Evolutionary conservation across 768 basidiomycete genomes (phyloP), one percentile per base, ranked within the genome.

Genomic region (Trametes maxima): DNA sequence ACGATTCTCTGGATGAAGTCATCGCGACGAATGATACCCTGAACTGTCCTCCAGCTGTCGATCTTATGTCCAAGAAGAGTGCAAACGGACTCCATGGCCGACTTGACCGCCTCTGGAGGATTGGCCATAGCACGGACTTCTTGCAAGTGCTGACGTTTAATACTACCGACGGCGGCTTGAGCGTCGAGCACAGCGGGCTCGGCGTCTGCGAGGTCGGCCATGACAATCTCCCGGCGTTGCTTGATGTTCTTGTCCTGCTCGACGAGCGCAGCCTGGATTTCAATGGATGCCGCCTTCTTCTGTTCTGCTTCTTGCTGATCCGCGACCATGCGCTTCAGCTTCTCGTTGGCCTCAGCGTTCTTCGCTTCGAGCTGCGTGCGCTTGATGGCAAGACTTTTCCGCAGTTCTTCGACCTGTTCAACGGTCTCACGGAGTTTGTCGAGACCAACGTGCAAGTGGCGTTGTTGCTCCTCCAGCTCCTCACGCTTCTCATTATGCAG

Each of bases 241-340:
- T 90, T 87, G 59, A 98, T 99, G 69, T 91, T 72, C 59, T 85
- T 84, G 74, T 98, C 94, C 73, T 98, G 95, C 72, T 94, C 87
- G 16, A 90, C 92, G 50, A 98, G 81, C 22, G 93, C 94, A 2
- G 93, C 92, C 71, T 98, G 95, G 47, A 98, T 95, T 74, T 95
- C 86, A 66, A 98, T 94, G 8, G 97, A 99, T 0, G 94, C 95
- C 2, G 91, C 82, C 72, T 98, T 98, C 84, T 98, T 97, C 73
- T 95, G 93, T 70, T 99, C 97, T 2, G 97, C 97, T 71, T 98
- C 96, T 71, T 98, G 96, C 75, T 99, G 96, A 74, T 98, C 96
- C 7, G 92, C 83, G 14, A 99, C 95, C 96, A 99, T 98, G 59
- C 94, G 92, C 74, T 92, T 89, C 42, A 99, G 82, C 76, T 99